Conservation (phyloP, 169 alveolate species). For the Cryptosporidium ryanae region DNA sequence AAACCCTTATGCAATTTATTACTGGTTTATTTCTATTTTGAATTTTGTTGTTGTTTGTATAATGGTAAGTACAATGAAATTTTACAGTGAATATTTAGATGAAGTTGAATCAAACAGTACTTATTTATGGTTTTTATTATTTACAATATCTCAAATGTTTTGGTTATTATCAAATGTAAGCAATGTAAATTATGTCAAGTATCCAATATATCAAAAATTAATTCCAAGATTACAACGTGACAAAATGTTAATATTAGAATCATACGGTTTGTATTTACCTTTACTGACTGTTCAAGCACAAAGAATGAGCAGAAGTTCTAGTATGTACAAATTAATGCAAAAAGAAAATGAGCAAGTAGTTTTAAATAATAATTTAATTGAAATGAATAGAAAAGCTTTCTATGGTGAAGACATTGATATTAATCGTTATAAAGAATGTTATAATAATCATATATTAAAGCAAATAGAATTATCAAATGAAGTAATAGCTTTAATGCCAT, state of each 20-base stretch:
- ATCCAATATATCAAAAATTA: slow-evolving; percentile 54
- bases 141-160: slow-evolving; percentile 39
- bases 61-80: slow-evolving; percentile 47
- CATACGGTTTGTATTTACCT: slow-evolving; percentile 47
- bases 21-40: slow-evolving; percentile 81
- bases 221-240: slow-evolving; percentile 44
- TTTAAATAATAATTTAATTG: slow-evolving; percentile 50
- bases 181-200: slow-evolving; percentile 35
- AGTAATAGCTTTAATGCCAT: slow-evolving; percentile 46
- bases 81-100: slow-evolving; percentile 42
- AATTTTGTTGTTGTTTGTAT: slow-evolving; percentile 75
- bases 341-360: slow-evolving; percentile 64
- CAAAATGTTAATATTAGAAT: slow-evolving; percentile 25
- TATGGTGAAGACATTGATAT: slow-evolving; percentile 47
- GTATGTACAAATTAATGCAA: slow-evolving; percentile 48
- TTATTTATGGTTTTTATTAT: slow-evolving; percentile 36
- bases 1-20: slow-evolving; percentile 81
- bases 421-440: slow-evolving; percentile 31
- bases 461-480: slow-evolving; percentile 64
- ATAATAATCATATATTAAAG: slow-evolving; percentile 29
- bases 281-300: slow-evolving; percentile 15
- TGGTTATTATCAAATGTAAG: slow-evolving; percentile 58
- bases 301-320: slow-evolving; percentile 25
- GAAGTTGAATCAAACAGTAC: slow-evolving; percentile 13
- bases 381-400: slow-evolving; percentile 35